Evolutionary conservation across 1,284 basidiomycete species (phyloP), one percentile per base, ranked within the genome.

Genomic region (Rhizoctonia solani): DNA sequence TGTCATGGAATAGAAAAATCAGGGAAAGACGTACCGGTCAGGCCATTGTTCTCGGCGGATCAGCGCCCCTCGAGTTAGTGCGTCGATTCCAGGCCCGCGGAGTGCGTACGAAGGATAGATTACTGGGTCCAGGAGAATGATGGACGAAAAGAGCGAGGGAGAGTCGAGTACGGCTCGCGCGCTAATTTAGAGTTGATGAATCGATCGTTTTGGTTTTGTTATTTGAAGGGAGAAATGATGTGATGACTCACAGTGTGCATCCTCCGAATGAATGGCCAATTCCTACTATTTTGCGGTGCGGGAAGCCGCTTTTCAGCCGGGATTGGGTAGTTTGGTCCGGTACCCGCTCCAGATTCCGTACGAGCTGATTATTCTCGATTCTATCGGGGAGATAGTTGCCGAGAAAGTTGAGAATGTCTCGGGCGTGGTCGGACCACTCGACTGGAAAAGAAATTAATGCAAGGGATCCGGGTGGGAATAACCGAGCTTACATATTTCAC

Each of bases 201-300:
- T 47, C 3, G 41, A 46, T 42, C 46, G 21, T 23, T 54, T 54
- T 11, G 21, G 29, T 19, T 11, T n/a, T n/a, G n/a, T n/a, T n/a
- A n/a, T n/a, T n/a, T n/a, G n/a, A n/a, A n/a, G n/a, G n/a, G n/a
- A n/a, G n/a, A n/a, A n/a, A 56, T 30, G 14, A 23, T 19, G n/a
- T 19, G 42, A 52, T 11, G 30, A 77, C 85, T 74, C 73, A 90
- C 88, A 83, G 80, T 2, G 85, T 83, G 70, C 85, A 87, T 1
- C 89, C 92, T 27, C 92, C 90, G 68, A 90, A 87, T 0, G 92
- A 95, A 75, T 97, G 93, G 0, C 92, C 93, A 1, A 93, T 76
- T 1, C 81, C 85, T 23, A 94, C 77, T 2, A 92, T 73, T 11
- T 73, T 82, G 16, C 86, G 81, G 23, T 76, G 70, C 2, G 54